Conservation (phyloP, 768 basidiomycete species). For the Hypsizygus marmoreus region DNA sequence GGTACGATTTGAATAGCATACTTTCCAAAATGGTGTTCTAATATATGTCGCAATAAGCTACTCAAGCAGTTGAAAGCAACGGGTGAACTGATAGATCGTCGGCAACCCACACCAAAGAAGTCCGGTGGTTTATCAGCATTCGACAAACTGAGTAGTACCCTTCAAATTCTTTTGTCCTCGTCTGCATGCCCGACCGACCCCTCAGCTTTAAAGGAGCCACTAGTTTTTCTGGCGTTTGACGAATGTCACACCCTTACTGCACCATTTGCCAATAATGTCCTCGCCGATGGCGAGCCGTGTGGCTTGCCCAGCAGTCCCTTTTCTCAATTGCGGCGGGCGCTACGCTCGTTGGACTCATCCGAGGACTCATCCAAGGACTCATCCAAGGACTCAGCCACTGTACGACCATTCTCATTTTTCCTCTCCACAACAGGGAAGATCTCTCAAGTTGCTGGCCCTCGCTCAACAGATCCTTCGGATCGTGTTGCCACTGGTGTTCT, state of each 20-base stretch:
- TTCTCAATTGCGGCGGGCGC: no score
- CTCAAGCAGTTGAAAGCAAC: no score
- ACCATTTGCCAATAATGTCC: neutral
- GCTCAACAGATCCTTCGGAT: conserved; percentile 5
- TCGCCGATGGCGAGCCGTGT: conserved; percentile 3
- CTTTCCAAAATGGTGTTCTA: neutral
- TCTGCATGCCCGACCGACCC: no score
- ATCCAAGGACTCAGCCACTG: neutral
- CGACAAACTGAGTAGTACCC: no score
- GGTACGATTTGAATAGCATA: neutral
- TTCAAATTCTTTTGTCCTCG: no score
- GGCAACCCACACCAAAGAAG: no score
- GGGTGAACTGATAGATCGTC: no score
- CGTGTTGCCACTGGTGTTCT: conserved; percentile 4
- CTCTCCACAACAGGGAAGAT: conserved; percentile 21
- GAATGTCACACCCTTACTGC: conserved; percentile 21
- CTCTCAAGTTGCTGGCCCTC: conserved; percentile 10
- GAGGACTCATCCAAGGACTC: neutral
- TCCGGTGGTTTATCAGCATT: no score
- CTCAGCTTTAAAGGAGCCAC: no score
- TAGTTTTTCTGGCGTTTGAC: conserved; percentile 25
- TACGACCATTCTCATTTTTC: conserved; percentile 15
- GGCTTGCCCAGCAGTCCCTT: no score
- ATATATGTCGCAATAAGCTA: neutral
- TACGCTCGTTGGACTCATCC: neutral